Evolutionary conservation across 441 rosid species (phyloP).

Genomic region (Populus tomentosa): DNA sequence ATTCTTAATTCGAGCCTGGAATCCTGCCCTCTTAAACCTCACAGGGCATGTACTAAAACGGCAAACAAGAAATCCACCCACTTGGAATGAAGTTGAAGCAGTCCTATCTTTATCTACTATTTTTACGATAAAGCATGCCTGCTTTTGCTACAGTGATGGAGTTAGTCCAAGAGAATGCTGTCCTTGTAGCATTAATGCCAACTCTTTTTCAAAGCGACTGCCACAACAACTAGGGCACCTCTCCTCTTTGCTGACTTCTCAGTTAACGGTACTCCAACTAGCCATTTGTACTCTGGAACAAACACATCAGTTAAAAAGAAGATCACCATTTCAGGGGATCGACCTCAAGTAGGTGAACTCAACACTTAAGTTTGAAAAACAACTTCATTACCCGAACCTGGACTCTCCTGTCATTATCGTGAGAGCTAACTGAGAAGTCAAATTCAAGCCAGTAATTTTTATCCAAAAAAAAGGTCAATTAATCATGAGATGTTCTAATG

Average conservation of each 20-base stretch:
- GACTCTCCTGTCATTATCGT: background rate
- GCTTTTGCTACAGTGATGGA: slow-evolving; percentile 20
- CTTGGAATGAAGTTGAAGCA: slow-evolving; percentile 6
- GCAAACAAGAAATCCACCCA: slow-evolving; percentile 14
- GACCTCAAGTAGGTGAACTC: background rate
- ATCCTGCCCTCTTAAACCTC: slow-evolving; percentile 38
- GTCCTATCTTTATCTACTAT: slow-evolving; percentile 10
- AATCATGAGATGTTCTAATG: background rate
- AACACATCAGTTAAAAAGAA: background rate
- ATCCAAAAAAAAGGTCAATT: background rate
- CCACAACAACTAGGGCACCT: background rate
- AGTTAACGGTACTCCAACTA: background rate
- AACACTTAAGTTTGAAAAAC: background rate
- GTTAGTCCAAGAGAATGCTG: background rate
- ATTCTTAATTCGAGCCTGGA: slow-evolving; percentile 43
- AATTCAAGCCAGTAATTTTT: background rate
- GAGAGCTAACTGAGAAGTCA: background rate
- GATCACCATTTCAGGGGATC: background rate
- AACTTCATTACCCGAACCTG: background rate
- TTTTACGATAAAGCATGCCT: slow-evolving; percentile 25
- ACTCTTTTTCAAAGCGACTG: background rate
- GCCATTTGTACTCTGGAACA: background rate
- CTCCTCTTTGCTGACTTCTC: background rate
- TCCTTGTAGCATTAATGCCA: background rate
- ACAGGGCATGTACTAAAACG: slow-evolving; percentile 31